Percentiles rank a stretch among this genome's conserved stretches.
Evolutionary conservation across 192 early-diverging fungal genomes (phyloP).

Genomic region (Coemansia biformis): DNA sequence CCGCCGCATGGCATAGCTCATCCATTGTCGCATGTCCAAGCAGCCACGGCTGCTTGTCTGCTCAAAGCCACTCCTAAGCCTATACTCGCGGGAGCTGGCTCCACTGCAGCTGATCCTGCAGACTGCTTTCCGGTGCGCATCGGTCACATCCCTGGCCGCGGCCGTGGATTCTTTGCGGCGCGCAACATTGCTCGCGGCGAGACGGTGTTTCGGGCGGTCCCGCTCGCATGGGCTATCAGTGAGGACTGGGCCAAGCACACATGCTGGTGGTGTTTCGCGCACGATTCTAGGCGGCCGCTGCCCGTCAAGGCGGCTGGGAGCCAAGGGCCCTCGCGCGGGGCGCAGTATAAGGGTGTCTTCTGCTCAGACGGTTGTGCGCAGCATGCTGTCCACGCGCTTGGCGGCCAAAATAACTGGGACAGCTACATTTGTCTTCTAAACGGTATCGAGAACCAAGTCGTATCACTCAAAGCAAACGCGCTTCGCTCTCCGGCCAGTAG

Average conservation of each 20-base stretch:
- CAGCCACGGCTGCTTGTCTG: too few relatives aligned
- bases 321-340: not conserved
- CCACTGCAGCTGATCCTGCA: not conserved
- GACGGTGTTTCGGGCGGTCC: constrained; percentile 25
- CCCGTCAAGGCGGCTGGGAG: constrained; percentile 12
- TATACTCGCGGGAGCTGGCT: too few relatives aligned
- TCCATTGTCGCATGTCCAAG: too few relatives aligned
- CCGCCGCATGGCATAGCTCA: too few relatives aligned
- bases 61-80: too few relatives aligned
- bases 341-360: constrained; percentile 31
- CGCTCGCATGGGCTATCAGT: constrained; percentile 34
- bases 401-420: constrained; percentile 20
- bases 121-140: constrained; percentile 32
- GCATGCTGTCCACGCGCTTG: constrained; percentile 17
- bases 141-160: constrained; percentile 27
- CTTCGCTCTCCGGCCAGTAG: constrained; percentile 1
- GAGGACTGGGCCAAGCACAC: constrained; percentile 38
- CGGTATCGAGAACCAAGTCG: constrained; percentile 16
- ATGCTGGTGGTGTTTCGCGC: constrained; percentile 43
- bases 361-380: constrained; percentile 30
- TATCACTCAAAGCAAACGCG: not conserved
- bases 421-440: constrained; percentile 19
- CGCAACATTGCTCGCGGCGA: constrained; percentile 27
- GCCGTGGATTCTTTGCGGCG: constrained; percentile 45
- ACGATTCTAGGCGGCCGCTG: constrained; percentile 18